These are phyloP conservation scores for Hordeum marinum DNA, from an alignment of 176 grass and related monocot genomes.

Conservation along the genomic window DNA sequence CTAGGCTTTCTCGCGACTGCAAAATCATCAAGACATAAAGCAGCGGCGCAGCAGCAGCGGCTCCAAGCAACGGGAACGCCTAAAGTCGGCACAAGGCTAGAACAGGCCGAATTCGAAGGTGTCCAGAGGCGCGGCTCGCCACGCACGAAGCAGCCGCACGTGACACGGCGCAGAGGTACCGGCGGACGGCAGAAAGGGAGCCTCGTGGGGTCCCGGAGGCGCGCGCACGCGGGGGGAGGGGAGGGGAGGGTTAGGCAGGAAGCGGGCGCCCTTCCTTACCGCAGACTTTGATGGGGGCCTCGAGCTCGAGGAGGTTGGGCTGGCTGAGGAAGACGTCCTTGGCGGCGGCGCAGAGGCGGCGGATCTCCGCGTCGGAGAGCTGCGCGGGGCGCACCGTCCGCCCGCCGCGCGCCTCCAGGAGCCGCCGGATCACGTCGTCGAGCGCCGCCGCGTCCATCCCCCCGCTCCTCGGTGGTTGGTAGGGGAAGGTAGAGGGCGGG, in stretches of 20 bases:
- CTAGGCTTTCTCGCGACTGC: no score
- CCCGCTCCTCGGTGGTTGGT: not conserved
- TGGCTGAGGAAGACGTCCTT: slow-evolving; percentile 78
- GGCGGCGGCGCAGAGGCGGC: slow-evolving; percentile 60
- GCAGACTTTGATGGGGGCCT: slow-evolving; percentile 92
- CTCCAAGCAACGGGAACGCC: no score
- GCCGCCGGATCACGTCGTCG: slow-evolving; percentile 68
- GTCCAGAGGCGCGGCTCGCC: not conserved
- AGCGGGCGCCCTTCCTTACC: slow-evolving; percentile 26
- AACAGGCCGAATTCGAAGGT: not conserved
- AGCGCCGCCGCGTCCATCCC: slow-evolving; percentile 51
- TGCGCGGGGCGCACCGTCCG: slow-evolving; percentile 58
- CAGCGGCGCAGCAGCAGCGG: no score
- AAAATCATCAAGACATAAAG: no score
- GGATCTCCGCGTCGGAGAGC: slow-evolving; percentile 74
- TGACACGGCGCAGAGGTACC: not conserved
- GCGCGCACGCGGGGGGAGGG: not conserved
- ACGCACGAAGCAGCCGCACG: not conserved
- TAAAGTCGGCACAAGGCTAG: not conserved
- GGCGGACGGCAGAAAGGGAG: not conserved
- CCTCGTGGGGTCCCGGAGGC: not conserved
- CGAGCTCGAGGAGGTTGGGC: slow-evolving; percentile 87
- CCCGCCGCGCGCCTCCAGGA: slow-evolving; percentile 60
- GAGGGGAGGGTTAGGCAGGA: not conserved
- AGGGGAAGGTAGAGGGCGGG: not conserved